Evolutionary conservation across 164 flowering plant species (phyloP), one percentile per base, ranked within the genome.

Genomic region (Stephania japonica): DNA sequence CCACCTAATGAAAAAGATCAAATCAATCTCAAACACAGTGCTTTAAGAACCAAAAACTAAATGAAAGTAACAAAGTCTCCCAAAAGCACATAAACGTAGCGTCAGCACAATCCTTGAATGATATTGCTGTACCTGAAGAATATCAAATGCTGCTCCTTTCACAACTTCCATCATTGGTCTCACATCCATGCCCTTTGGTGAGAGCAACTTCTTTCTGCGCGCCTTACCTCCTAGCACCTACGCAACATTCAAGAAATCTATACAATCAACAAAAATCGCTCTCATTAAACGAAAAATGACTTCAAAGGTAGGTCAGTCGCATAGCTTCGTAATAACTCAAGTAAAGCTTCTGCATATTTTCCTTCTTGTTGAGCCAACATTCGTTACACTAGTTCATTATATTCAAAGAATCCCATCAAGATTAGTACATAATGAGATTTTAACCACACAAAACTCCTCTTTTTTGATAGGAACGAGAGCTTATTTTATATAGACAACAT

Each of bases 141-240:
- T 93, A 71, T 85, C 89, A 81, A 95, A 95, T 10, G 93, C 89
- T 42, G 98, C 97, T 75, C 93, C 95, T 84, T 89, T 93, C 14
- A 95, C 99, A 70, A 95, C 98, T 84, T 95, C 97, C 99, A 93
- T 95, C 99, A 95, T 93, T 8, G 99, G 99, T 7, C 99, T 88
- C 42, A 95, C 99, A 81, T 93, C 97, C 97, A 88, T 86, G 70
- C 97, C 92, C 77, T 90, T 89, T 12, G 97, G 97, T 61, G 98
- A 95, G 56, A 91, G 88, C 80, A 93, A 80, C 75, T 95, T 91
- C 88, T 81, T 93, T 80, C 98, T 85, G 63, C 86, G 86, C 70
- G 92, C 98, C 69, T 74, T 91, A 70, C 99, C 98, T 68, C 87
- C 92, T 70, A 95, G 85, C 7, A 95, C 99, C 98, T 93, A 79